These are phyloP conservation scores for Backusella mclennaniae DNA, from an alignment of 192 early-diverging fungal genomes.

Conservation along the genomic window DNA sequence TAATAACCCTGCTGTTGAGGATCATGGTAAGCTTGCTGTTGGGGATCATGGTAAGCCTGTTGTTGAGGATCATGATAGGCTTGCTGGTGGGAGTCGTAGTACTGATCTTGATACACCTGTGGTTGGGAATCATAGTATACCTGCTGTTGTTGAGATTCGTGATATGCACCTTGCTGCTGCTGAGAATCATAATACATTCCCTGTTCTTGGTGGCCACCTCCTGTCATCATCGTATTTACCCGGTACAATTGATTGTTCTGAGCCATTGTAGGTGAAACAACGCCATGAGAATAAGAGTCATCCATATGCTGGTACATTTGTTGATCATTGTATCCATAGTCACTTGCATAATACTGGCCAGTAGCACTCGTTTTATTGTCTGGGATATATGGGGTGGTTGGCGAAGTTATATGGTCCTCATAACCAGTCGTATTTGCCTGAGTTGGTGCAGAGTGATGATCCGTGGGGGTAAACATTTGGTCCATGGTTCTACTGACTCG, in stretches of 20 bases:
- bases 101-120: conserved; percentile 3
- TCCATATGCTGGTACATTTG: conserved; percentile 1
- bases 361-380: background rate
- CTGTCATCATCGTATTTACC: background rate
- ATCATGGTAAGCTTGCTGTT: background rate
- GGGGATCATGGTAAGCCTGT: background rate
- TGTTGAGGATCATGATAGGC: conserved; percentile 5
- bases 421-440: background rate
- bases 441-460: background rate
- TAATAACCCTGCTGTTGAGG: background rate
- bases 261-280: background rate
- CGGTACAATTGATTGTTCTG: background rate
- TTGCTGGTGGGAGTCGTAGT: background rate
- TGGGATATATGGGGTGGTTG: background rate
- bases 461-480: conserved; percentile 3
- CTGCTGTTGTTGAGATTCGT: background rate
- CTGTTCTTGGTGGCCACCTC: background rate
- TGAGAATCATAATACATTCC: conserved; percentile 11
- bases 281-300: background rate
- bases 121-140: background rate
- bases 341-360: conserved; percentile 9
- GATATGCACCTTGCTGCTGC: background rate
- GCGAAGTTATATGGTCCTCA: background rate
- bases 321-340: background rate
- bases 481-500: conserved; percentile 13